Evolutionary conservation across 2,329 filamentous ascomycete genomes (phyloP).

Genomic region (Diplodia corticola): DNA sequence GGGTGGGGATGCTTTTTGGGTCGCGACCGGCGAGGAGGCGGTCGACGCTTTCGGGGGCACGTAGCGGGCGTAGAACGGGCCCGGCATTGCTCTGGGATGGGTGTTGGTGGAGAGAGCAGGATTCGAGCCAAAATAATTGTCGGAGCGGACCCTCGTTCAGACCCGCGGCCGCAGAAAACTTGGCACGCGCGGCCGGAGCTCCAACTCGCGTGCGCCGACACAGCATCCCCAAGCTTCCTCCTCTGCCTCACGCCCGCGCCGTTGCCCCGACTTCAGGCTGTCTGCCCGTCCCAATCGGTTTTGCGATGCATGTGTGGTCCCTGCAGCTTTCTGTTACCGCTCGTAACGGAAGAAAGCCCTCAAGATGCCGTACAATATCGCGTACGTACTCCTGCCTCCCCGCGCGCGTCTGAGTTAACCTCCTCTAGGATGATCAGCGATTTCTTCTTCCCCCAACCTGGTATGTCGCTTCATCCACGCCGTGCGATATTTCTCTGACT

Average conservation of each 20-base stretch:
- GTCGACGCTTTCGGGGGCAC: constrained; percentile 41
- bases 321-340: constrained; percentile 7
- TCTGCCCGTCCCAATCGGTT: neutral
- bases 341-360: constrained; percentile 16
- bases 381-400: constrained; percentile 48
- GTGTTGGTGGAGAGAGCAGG: neutral
- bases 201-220: neutral
- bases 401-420: constrained; percentile 28
- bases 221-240: neutral
- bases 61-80: constrained; percentile 49
- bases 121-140: constrained; percentile 12
- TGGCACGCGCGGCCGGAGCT: neutral
- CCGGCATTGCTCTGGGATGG: constrained; percentile 43
- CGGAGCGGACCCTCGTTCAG: constrained; percentile 20
- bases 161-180: constrained; percentile 4
- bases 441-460: constrained; percentile 98
- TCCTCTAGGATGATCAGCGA: constrained; percentile 85
- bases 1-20: constrained; percentile 25
- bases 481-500: constrained; percentile 24
- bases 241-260: neutral
- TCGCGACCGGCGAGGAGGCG: constrained; percentile 8
- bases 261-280: constrained; percentile 1
- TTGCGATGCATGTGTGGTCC: constrained; percentile 29
- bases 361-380: constrained; percentile 69
- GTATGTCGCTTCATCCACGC: constrained; percentile 35